Percentiles rank a stretch among this genome's conserved stretches.
Conservation (phyloP, 2,329 filamentous ascomycete genomes). For the Sclerotinia minor region DNA sequence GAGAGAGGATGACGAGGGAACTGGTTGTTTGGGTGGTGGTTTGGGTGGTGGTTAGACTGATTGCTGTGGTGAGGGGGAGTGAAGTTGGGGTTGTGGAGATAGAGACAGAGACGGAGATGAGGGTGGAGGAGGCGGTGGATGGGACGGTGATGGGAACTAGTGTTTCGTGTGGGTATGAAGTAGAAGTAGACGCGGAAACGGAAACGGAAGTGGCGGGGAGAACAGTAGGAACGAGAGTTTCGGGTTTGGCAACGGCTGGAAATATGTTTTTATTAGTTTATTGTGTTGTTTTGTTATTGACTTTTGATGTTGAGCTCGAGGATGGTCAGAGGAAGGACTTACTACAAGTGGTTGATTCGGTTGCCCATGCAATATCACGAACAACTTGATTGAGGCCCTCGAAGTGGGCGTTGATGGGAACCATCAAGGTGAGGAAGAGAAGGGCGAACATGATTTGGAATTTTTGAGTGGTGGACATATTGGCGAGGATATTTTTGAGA, state of each 20-base stretch:
- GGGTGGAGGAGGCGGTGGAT: background rate
- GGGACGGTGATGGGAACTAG: background rate
- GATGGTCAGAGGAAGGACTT: background rate
- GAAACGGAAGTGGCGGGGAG: background rate
- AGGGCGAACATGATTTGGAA: background rate
- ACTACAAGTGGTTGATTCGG: background rate
- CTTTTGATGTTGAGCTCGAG: no score
- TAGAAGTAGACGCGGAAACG: background rate
- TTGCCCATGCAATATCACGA: constrained; percentile 7
- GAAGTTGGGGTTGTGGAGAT: no score
- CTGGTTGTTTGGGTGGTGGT: background rate
- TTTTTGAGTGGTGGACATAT: constrained; percentile 7
- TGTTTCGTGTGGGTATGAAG: background rate
- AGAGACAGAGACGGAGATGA: background rate
- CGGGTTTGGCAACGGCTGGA: background rate
- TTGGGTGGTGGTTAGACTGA: background rate
- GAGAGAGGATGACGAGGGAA: background rate
- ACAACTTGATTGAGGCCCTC: background rate
- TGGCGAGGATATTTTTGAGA: background rate
- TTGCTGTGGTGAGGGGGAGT: background rate
- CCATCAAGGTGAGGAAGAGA: background rate
- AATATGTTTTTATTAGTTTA: background rate
- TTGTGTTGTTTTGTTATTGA: background rate
- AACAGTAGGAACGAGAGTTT: background rate
- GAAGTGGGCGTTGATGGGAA: background rate